Evolutionary conservation across 2,329 filamentous ascomycete species (phyloP), one percentile per base, ranked within the genome.

Genomic region (Phaeomoniella chlamydospora): DNA sequence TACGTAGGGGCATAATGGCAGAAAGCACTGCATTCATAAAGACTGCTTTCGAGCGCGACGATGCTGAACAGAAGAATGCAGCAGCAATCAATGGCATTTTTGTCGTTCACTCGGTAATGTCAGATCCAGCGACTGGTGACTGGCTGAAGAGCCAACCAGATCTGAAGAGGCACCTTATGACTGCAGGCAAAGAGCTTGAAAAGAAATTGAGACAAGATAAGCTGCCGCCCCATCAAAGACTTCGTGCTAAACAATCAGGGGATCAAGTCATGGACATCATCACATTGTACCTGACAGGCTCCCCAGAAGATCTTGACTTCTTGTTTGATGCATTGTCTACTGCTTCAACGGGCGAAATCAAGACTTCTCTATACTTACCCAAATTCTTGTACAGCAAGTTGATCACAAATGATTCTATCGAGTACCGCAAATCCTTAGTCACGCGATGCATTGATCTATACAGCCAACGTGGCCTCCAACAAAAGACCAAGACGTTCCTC

Each of bases 401-500:
- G 51, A 85, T 98, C 43, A 80, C 72, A 46, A 92, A 72, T 52
- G 74, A 86, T 18, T 87, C 84, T 1, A 73, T 90, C 15, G 85
- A 92, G 12, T 90, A 87, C 51, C 87, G 86, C 69, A 84, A 80
- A 47, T 73, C 74, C 3, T 70, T 92, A 2, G 72, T 96, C 30
- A 72, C 88, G 49, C 80, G 83, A 37, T 93, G 86, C 50, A 72
- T 98, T 33, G 87, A 96, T 38, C 67, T 86, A 1, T 98, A 94
- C 54, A 78, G 82, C 4, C 74, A 77, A 34, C 84, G 80, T 50
- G 73, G 67, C 32, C 82, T 79, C 10, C 77, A 81, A 1, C 90
- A 94, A 57, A 87, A 81, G 62, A 83, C 84, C 31, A 98, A 98
- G 57, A 81, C 86, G 36, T 99, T 94, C 55, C 66, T 92, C 22